Conservation (phyloP, 169 alveolate species). For the Eimeria sp. region DNA sequence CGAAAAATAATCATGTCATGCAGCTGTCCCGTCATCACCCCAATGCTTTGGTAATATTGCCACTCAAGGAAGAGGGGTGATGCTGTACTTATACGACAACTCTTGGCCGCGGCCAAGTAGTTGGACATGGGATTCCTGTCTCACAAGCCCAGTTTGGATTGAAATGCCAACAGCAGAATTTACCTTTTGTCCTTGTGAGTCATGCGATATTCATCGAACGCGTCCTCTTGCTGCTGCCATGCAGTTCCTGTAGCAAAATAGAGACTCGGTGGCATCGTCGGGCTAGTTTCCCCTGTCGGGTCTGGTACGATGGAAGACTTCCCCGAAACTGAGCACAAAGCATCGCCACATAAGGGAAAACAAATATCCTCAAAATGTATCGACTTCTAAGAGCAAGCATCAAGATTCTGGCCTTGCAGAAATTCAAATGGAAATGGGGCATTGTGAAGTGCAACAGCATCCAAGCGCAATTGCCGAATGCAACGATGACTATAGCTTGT, state of each 20-base stretch:
- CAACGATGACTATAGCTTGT: not conserved
- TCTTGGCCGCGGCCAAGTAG: not conserved
- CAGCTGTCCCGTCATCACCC: not conserved
- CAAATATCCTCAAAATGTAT: not conserved
- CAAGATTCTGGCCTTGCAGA: not conserved
- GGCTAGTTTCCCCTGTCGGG: constrained; percentile 48
- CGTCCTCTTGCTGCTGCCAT: constrained; percentile 70
- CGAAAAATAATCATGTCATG: not conserved
- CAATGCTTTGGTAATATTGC: not conserved
- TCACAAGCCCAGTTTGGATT: not conserved
- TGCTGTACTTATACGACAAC: not conserved
- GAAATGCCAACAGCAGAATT: not conserved
- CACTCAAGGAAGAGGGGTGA: not conserved
- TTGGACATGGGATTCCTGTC: not conserved
- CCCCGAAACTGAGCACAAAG: constrained; percentile 50
- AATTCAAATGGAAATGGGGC: not conserved
- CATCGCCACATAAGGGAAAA: not conserved
- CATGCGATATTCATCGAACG: constrained; percentile 70
- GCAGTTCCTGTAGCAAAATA: constrained; percentile 83
- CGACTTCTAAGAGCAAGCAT: not conserved
- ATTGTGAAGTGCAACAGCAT: not conserved
- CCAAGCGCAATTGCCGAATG: not conserved
- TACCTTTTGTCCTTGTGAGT: constrained; percentile 79
- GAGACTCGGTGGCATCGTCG: constrained; percentile 80
- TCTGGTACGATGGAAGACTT: constrained; percentile 58